Base-by-base conservation (phyloP, 2,329 filamentous ascomycete species). In the Hypoxylon sp. region DNA sequence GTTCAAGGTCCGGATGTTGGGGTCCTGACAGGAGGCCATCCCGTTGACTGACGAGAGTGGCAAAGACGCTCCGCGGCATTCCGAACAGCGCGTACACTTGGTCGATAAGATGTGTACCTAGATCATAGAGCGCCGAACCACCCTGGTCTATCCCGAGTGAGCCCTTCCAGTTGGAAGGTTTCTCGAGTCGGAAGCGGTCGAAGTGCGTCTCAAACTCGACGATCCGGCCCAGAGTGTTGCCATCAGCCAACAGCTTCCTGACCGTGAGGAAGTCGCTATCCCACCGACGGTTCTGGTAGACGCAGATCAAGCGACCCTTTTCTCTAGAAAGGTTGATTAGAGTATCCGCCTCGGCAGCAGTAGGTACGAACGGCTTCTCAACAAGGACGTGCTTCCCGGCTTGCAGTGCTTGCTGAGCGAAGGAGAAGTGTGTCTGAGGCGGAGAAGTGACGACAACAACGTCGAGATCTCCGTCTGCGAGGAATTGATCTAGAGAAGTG, bases 361-460 rank as follows among this genome's bases (percentile, higher is more conserved):
- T 91, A 19, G 92, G 90, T 11, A 93, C 91, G 77, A 95, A 95
- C 2, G 93, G 93, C 82, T 95, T 95, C 82, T 95, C 93, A 52
- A 91, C 90, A 57, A 95, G 83, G 25, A 94, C 90, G 78, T 95
- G 90, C 82, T 94, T 94, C 73, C 90, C 90, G 9, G 86, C 83
- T 75, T 90, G 84, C 51, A 95, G 83, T 0, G 90, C 89, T 56
- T 86, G 79, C 78, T 89, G 89, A 36, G 88, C 83, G 72, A 94
- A 83, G 14, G 83, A 77, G 75, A 89, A 92, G 81, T 95, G 93
- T 10, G 88, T 90, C 68, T 90, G 85, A 0, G 92, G 92, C 0
- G 91, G 88, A 0, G 91, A 93, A 57, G 89, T 89, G 67, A 96
- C 80, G 72, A 93, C 83, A 32, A 94, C 86, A 17, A 94, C 82